Percentiles rank a stretch among this genome's conserved stretches.
Conservation (phyloP, 2,329 filamentous ascomycete species). For the Pseudofabraea citricarpa region DNA sequence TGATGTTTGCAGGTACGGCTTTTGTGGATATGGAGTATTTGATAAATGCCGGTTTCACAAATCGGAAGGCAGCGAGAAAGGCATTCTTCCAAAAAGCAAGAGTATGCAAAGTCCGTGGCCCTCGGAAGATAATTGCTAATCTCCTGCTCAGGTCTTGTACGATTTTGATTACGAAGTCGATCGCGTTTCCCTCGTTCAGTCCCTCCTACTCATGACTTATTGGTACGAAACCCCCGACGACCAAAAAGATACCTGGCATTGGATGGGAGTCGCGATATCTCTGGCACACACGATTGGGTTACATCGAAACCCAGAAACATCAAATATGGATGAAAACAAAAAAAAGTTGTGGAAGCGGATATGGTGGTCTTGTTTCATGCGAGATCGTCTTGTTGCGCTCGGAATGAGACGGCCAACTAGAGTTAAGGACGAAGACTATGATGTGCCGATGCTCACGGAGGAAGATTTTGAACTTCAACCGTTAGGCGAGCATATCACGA, state of each 20-base stretch:
- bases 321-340: conserved; percentile 67
- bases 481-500: conserved; percentile 62
- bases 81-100: conserved; percentile 85
- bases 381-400: conserved; percentile 84
- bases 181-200: conserved; percentile 82
- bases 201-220: conserved; percentile 87
- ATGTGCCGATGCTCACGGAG: conserved; percentile 83
- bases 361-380: conserved; percentile 98
- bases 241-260: conserved; percentile 97
- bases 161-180: conserved; percentile 95
- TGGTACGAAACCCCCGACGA: conserved; percentile 98
- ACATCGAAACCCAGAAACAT: conserved; percentile 78
- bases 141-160: conserved; percentile 70
- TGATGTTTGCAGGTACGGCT: conserved; percentile 90
- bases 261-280: conserved; percentile 95
- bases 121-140: too few species aligned
- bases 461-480: conserved; percentile 77
- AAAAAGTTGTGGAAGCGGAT: conserved; percentile 90
- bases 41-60: conserved; percentile 70
- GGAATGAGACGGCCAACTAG: conserved; percentile 90
- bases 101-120: too few species aligned
- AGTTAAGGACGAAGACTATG: conserved; percentile 90
- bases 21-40: conserved; percentile 80
- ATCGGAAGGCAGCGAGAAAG: conserved; percentile 76
- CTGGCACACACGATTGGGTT: conserved; percentile 90